Evolutionary conservation across 2,329 filamentous ascomycete genomes (phyloP), one percentile per base, ranked within the genome.

Genomic region (Polychaeton citri): DNA sequence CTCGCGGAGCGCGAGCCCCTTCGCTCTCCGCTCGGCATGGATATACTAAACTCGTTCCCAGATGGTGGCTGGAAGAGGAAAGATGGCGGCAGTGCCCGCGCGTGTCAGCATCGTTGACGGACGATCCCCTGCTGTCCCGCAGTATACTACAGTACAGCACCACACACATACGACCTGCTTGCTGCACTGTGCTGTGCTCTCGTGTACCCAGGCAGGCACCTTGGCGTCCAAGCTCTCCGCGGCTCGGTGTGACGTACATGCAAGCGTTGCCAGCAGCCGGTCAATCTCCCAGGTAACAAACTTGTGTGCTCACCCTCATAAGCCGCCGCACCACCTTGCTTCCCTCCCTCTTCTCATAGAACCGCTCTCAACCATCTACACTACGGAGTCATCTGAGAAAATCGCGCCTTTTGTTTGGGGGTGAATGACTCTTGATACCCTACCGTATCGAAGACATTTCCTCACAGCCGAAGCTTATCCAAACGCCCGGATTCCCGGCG

Each of bases 401-500:
- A 6, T 33, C 17, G 13, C 32, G 32, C 8, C n/a, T 18, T 19
- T 21, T 33, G 32, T 13, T 21, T 21, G 3, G 13, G 9, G 20
- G 33, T 26, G 35, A 19, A 40, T 40, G 38, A 33, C 38, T 34
- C 31, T 40, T 7, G 38, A 40, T 35, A 37, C 38, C 28, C 18
- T 40, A 30, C 38, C 38, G 13, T 34, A 40, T 20, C 35, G 31
- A 24, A 19, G 24, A 16, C 30, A 33, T 8, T 16, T 24, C 13
- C n/a, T 20, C n/a, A 35, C 19, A 8, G 13, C 15, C 33, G 19
- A 15, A 19, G n/a, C 18, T 15, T 12, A 6, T n/a, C 17, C 18
- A 10, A 13, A 9, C 12, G 19, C 12, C 20, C 12, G 13, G 16
- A 26, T 26, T 26, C 9, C 21, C 21, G 21, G 9, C 21, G n/a